A percentile compares a stretch with the other conserved stretches of the same genome.
These are phyloP conservation scores for Sungouiozyma ichnusensis DNA, from an alignment of 805 yeast species.

Conservation along the genomic window DNA sequence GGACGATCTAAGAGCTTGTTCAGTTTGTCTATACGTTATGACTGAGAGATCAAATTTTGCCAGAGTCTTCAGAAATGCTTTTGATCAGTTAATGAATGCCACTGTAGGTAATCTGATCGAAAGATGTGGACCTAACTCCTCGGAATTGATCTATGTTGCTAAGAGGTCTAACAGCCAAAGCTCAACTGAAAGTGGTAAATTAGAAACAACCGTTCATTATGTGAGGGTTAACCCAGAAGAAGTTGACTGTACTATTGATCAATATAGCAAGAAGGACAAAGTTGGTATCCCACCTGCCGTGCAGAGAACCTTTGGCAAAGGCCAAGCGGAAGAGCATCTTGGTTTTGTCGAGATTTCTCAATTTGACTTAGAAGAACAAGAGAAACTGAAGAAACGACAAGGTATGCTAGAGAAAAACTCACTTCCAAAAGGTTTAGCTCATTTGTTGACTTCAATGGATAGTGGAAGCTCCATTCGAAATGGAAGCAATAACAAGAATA, in stretches of 20 bases:
- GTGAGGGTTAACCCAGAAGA: slow-evolving; percentile 1
- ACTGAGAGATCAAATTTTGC: slow-evolving; percentile 57
- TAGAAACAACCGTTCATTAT: not conserved
- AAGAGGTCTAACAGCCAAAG: not conserved
- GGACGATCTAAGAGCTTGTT: slow-evolving; percentile 57
- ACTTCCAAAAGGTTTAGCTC: slow-evolving; percentile 45
- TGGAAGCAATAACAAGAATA: not conserved
- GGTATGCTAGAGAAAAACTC: slow-evolving; percentile 42
- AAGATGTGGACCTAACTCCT: slow-evolving; percentile 53
- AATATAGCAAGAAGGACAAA: slow-evolving; percentile 13
- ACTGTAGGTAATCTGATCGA: slow-evolving; percentile 52
- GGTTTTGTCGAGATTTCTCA: slow-evolving; percentile 32
- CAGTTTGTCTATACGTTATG: slow-evolving; percentile 58
- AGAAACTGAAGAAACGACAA: slow-evolving; percentile 37
- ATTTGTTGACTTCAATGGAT: slow-evolving; percentile 35
- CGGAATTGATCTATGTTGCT: slow-evolving; percentile 38
- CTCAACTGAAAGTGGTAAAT: not conserved
- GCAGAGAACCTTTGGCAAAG: slow-evolving; percentile 33
- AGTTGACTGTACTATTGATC: not conserved
- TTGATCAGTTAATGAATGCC: slow-evolving; percentile 55
- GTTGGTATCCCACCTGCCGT: slow-evolving; percentile 58
- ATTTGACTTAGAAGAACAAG: slow-evolving; percentile 35
- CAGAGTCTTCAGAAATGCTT: slow-evolving; percentile 51
- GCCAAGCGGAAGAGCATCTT: slow-evolving; percentile 24
- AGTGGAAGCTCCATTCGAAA: slow-evolving; percentile 7